Percentiles rank a stretch among this genome's conserved stretches.
Evolutionary conservation across 495 filamentous ascomycete genomes (phyloP).

Genomic region (Aspergillus sclerotiicarbonarius): DNA sequence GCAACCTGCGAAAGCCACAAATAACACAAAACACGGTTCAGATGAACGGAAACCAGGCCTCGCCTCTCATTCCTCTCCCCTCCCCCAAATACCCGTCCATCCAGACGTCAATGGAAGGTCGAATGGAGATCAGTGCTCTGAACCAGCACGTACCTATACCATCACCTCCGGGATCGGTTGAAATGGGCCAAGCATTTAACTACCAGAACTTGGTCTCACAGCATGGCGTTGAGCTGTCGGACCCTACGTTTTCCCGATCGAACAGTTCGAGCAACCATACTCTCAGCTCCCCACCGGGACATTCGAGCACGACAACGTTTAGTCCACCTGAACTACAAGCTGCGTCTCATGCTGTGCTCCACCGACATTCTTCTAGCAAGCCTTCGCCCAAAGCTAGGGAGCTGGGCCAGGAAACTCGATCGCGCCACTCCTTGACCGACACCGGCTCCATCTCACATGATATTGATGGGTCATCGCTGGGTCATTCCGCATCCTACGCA

Average conservation of each 20-base stretch:
- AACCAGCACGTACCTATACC: constrained; percentile 11
- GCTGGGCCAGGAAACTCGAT: constrained; percentile 12
- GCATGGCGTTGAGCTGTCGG: constrained; percentile 12
- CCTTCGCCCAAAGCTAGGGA: constrained; percentile 18
- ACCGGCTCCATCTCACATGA: constrained; percentile 21
- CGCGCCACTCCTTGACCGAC: constrained; percentile 13
- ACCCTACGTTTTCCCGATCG: constrained; percentile 14
- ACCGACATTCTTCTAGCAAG: constrained; percentile 12
- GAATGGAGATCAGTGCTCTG: background rate
- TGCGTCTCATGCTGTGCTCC: constrained; percentile 9
- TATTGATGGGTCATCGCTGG: constrained; percentile 23
- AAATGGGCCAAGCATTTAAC: constrained; percentile 17
- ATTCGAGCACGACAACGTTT: constrained; percentile 13
- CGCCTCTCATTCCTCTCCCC: constrained; percentile 10
- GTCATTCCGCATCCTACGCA: constrained; percentile 22
- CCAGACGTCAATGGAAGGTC: background rate
- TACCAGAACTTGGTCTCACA: constrained; percentile 23
- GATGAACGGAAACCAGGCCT: constrained; percentile 10
- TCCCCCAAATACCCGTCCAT: constrained; percentile 9
- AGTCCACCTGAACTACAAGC: constrained; percentile 19
- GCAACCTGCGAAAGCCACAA: constrained; percentile 8
- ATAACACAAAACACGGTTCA: background rate
- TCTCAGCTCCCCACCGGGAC: constrained; percentile 18
- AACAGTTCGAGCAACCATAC: constrained; percentile 17
- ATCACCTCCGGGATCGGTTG: constrained; percentile 15